Evolutionary conservation across 495 filamentous ascomycete species (phyloP), one percentile per base, ranked within the genome.

Genomic region (Penicillium paxilli): DNA sequence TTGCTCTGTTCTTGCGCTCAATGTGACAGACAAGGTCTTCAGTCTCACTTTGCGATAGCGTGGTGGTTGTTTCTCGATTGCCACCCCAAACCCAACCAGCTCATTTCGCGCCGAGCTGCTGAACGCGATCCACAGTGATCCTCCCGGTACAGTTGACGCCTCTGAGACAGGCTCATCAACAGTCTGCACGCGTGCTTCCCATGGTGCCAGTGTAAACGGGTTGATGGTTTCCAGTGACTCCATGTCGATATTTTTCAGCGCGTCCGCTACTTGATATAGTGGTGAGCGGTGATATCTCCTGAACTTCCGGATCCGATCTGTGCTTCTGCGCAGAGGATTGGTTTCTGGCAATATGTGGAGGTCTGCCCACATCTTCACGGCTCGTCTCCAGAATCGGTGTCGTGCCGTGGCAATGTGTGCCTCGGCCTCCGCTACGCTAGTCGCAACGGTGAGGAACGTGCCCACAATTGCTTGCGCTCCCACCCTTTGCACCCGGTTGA

Each of bases 391-490:
- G 28, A 30, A 9, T 12, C 28, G 28, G 6, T 30, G 28, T 8
- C 12, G 28, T 9, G 7, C 28, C 2, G 28, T 30, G 2, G 28
- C 28, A 9, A 30, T 30, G 28, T 30, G 28, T 2, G 28, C 28
- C 28, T 30, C 28, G 3, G 28, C 28, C 7, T 30, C 28, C 6
- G 28, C 28, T 30, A 30, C 28, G 28, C 28, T 30, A 12, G 28
- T 30, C 28, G 28, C 21, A 46, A 54, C 55, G 20, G 51, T 59
- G 42, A 59, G 56, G 30, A 59, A 59, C 28, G 41, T 54, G 48
- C 66, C 66, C 32, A 66, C 49, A 54, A 73, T 66, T 9, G 61
- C 68, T 54, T 71, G 62, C 25, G 64, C 68, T 52, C 60, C 62
- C 33, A 68, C 49, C 49, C 60, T 65, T 60, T 73, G 64, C 3